phyloP scores from a whole-genome alignment of 169 alveolate genomes.

The Babesia ovata region DNA sequence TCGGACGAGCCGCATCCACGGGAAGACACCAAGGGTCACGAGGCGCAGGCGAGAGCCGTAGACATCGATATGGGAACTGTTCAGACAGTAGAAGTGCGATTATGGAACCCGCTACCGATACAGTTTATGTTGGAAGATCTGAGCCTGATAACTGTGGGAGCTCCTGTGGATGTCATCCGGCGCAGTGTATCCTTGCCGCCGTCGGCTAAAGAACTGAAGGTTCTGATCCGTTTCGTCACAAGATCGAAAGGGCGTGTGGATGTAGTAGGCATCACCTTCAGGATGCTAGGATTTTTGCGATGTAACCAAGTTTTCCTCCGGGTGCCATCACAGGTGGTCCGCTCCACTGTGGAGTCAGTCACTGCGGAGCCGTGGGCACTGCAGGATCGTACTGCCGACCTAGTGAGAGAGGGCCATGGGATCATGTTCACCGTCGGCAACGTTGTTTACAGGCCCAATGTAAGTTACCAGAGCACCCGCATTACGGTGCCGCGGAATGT shows the following conservation, averaged over 20 bases:
- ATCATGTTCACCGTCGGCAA: not conserved
- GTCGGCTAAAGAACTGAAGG: not conserved
- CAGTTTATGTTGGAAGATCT: constrained; percentile 4
- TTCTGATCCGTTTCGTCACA: not conserved
- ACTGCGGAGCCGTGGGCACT: constrained; percentile 4
- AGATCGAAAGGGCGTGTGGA: constrained; percentile 13
- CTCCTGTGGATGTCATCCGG: not conserved
- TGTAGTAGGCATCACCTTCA: constrained; percentile 32
- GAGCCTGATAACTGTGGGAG: constrained; percentile 29
- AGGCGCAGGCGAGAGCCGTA: not conserved
- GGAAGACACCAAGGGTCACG: not conserved
- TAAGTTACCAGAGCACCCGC: constrained; percentile 4
- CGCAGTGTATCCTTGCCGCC: constrained; percentile 4
- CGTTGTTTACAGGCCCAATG: constrained; percentile 6
- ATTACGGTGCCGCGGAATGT: not conserved
- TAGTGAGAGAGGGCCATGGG: not conserved
- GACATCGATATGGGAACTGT: constrained; percentile 1
- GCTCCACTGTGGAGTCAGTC: not conserved
- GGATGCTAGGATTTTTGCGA: not conserved
- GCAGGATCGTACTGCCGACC: not conserved
- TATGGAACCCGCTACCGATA: constrained; percentile 42
- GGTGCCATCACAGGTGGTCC: not conserved
- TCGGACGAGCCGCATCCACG: not conserved
- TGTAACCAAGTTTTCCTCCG: constrained; percentile 30
- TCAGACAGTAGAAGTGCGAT: not conserved